Evolutionary conservation across 208 protist species (phyloP).

Genomic region (Porcisia hertigi): DNA sequence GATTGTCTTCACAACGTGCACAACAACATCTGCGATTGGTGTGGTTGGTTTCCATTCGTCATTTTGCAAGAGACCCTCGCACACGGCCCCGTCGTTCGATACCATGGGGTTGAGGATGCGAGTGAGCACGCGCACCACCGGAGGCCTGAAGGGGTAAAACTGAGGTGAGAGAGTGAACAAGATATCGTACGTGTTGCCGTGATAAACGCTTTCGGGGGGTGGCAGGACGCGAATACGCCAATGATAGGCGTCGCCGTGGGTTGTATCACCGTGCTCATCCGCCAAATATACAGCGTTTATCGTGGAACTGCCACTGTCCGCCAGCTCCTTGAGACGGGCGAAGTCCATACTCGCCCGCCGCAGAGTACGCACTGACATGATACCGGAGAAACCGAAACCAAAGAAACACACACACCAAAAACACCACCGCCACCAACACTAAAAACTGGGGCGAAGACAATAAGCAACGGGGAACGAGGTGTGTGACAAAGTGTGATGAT

Average conservation of each 20-base stretch:
- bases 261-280: constrained; percentile 15
- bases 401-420: neutral
- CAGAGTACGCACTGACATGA: constrained; percentile 22
- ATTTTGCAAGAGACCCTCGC: constrained; percentile 47
- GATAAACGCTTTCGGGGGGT: constrained; percentile 53
- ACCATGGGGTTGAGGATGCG: constrained; percentile 70
- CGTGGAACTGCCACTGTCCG: neutral
- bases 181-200: constrained; percentile 39
- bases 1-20: constrained; percentile 34
- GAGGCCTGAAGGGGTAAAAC: constrained; percentile 68
- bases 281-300: constrained; percentile 15
- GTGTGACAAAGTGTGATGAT: too few species aligned
- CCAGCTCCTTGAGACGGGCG: constrained; percentile 22
- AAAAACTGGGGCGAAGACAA: neutral
- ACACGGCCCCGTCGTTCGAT: constrained; percentile 36
- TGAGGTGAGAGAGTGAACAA: constrained; percentile 37
- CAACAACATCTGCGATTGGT: constrained; percentile 32
- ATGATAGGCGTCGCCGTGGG: constrained; percentile 34
- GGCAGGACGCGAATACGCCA: constrained; percentile 49
- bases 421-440: neutral
- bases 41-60: constrained; percentile 54
- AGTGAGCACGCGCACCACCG: constrained; percentile 52
- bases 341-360: constrained; percentile 52
- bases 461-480: too few species aligned
- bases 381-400: neutral